Conservation (phyloP, 2,329 filamentous ascomycete species). For the Claviceps citrina region DNA sequence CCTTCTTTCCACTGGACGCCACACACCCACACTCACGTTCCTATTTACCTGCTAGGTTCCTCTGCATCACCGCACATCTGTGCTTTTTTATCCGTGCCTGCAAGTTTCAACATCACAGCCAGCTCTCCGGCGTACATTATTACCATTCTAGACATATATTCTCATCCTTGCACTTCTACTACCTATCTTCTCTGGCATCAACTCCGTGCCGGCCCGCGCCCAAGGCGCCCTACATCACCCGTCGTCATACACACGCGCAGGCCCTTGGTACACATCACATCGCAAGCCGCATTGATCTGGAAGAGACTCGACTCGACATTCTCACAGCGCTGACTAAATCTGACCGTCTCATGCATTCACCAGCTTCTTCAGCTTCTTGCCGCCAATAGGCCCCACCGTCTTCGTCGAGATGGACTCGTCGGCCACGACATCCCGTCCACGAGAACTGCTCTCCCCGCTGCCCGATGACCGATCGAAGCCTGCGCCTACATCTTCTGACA, state of each 20-base stretch:
- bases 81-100: not conserved
- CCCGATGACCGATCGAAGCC: slow-evolving; percentile 11
- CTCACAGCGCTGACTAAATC: not conserved
- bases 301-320: not conserved
- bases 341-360: slow-evolving; percentile 4
- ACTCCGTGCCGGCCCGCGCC: no score
- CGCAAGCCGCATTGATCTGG: not conserved
- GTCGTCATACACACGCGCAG: not conserved
- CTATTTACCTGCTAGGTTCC: no score
- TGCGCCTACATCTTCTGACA: slow-evolving; percentile 15
- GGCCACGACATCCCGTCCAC: not conserved
- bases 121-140: not conserved
- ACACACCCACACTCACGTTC: no score
- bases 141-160: no score
- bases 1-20: no score
- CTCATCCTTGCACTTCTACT: not conserved
- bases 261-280: not conserved
- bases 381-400: slow-evolving; percentile 2
- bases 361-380: not conserved
- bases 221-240: not conserved
- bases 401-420: slow-evolving; percentile 4
- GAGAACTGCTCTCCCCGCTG: slow-evolving; percentile 8
- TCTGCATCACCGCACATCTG: not conserved
- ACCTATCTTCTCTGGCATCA: no score
- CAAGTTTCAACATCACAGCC: not conserved